Evolutionary conservation across 1,284 basidiomycete species (phyloP), one percentile per base, ranked within the genome.

Genomic region (Leucoagaricus sp.): DNA sequence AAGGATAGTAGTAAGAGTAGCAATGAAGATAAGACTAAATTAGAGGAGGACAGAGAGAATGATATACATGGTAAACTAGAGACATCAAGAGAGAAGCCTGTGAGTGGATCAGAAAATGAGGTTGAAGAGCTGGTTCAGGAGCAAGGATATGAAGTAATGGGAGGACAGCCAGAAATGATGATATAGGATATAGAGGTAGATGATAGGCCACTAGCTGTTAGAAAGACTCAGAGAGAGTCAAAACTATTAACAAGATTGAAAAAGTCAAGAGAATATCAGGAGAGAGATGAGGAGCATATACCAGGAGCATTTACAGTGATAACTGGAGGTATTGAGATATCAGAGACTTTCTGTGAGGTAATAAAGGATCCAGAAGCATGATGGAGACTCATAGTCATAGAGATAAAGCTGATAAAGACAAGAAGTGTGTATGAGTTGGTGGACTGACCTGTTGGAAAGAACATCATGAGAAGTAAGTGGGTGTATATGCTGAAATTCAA

Each of bases 341-440:
- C 36, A 5, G 5, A n/a, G 36, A 54, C 21, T 0, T 65, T 53
- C 51, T 48, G 51, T 13, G 58, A 64, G 40, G 64, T 62, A 4
- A 63, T 64, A 60, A 25, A 49, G 34, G 3, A 62, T 3, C 61
- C 60, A 3, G 59, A 60, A 1, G 42, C 50, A 17, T 59, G 58
- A 54, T 31, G 23, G n/a, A 41, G 17, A 17, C 34, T 34, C 5
- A 53, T 55, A 54, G 28, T 45, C 1, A 42, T 52, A 10, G 54
- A 59, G 29, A 34, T 52, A 26, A 25, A 29, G 2, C 23, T 49
- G 29, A 17, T 49, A 38, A n/a, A n/a, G n/a, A n/a, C n/a, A n/a
- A n/a, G n/a, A 29, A 25, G 40, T 6, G 49, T 52, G 15, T 52
- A 33, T 13, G 34, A 34, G 15, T 12, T 51, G 4, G 49, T 57